phyloP scores from a whole-genome alignment of 495 filamentous ascomycete species.

The Alectoria sarmentosa region DNA sequence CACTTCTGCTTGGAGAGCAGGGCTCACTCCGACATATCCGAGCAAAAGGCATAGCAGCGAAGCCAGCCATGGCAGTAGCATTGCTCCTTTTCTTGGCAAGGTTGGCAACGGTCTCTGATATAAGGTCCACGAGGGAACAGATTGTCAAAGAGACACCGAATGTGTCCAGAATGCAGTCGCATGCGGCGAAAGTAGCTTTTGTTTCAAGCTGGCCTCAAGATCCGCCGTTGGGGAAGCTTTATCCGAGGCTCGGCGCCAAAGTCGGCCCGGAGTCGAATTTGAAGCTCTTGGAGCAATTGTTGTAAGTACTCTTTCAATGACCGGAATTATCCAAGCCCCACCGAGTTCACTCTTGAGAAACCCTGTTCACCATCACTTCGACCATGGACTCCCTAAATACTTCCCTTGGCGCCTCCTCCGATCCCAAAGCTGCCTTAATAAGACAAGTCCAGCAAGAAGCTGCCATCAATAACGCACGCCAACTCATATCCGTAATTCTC shows the following conservation, averaged over 20 bases:
- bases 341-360: not conserved
- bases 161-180: slow-evolving; percentile 11
- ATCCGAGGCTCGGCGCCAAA: slow-evolving; percentile 2
- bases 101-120: not conserved
- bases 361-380: slow-evolving; percentile 23
- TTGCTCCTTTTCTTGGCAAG: not conserved
- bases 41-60: slow-evolving; percentile 25
- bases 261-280: slow-evolving; percentile 15
- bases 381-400: slow-evolving; percentile 23
- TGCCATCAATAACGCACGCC: slow-evolving; percentile 65
- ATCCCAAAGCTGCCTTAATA: slow-evolving; percentile 64
- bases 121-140: slow-evolving; percentile 2
- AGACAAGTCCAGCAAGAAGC: slow-evolving; percentile 67
- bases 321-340: not conserved
- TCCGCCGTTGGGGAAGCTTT: slow-evolving; percentile 9
- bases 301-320: too few relatives aligned
- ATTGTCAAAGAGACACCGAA: slow-evolving; percentile 6
- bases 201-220: slow-evolving; percentile 3
- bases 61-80: slow-evolving; percentile 18
- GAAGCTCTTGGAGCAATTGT: too few relatives aligned
- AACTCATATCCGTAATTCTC: slow-evolving; percentile 61
- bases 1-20: slow-evolving; percentile 22
- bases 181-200: slow-evolving; percentile 8
- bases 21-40: slow-evolving; percentile 20
- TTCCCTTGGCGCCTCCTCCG: slow-evolving; percentile 31